phyloP scores from a whole-genome alignment of 2,329 filamentous ascomycete genomes.

The Hypoxylon sp. region DNA sequence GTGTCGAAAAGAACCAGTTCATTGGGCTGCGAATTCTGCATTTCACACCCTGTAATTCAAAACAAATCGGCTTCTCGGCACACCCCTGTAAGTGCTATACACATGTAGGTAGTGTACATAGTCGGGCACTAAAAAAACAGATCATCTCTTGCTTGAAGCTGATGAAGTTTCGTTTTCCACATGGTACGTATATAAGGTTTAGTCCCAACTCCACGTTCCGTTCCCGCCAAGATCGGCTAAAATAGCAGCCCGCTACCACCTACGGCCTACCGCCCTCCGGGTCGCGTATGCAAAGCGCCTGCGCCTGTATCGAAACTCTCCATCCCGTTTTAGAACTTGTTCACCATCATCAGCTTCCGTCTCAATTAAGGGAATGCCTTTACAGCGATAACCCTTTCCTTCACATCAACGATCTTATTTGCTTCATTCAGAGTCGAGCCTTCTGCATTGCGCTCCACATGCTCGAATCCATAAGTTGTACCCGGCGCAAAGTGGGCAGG shows the following conservation, averaged over 20 bases:
- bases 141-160: conserved; percentile 22
- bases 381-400: neutral
- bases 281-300: conserved; percentile 9
- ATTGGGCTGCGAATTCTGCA: conserved; percentile 20
- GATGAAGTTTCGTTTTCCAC: conserved; percentile 18
- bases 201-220: conserved; percentile 32
- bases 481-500: conserved; percentile 25
- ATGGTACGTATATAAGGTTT: conserved; percentile 6
- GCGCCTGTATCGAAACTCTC: conserved; percentile 6
- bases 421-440: neutral
- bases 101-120: too few species aligned
- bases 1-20: neutral
- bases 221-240: conserved; percentile 41
- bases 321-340: conserved; percentile 16
- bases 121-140: conserved; percentile 21
- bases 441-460: conserved; percentile 12
- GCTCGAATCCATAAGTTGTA: conserved; percentile 16
- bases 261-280: conserved; percentile 31
- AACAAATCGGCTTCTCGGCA: conserved; percentile 32
- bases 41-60: conserved; percentile 22
- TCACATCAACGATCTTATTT: neutral
- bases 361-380: conserved; percentile 1
- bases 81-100: conserved; percentile 29
- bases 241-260: conserved; percentile 27
- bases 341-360: conserved; percentile 3